Percentiles rank a stretch among this genome's conserved stretches.
These are phyloP conservation scores for Boletus rubescentipes DNA, from an alignment of 768 basidiomycete species.

Conservation along the genomic window DNA sequence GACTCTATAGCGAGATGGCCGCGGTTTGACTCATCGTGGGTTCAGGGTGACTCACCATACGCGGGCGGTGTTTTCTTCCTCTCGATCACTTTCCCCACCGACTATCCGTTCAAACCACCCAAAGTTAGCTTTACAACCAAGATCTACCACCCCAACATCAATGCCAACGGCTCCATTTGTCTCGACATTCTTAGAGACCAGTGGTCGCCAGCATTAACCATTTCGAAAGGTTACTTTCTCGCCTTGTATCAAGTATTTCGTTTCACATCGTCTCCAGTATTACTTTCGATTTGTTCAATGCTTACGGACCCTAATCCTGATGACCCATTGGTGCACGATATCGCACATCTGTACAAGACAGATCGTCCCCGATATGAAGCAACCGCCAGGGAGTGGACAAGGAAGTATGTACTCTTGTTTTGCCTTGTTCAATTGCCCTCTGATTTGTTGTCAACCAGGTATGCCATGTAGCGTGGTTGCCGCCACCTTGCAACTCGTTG, in stretches of 20 bases:
- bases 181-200: slow-evolving; percentile 98
- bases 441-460: slow-evolving; percentile 28
- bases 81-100: slow-evolving; percentile 89
- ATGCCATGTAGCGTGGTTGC: slow-evolving; percentile 51
- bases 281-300: slow-evolving; percentile 99
- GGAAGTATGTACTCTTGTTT: slow-evolving; percentile 73
- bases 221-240: slow-evolving; percentile 84
- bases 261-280: slow-evolving; percentile 47
- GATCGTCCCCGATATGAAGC: slow-evolving; percentile 96
- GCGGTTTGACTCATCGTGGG: slow-evolving; percentile 26
- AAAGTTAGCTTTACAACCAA: slow-evolving; percentile 99
- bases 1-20: not conserved
- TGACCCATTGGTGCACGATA: slow-evolving; percentile 97
- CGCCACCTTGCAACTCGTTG: slow-evolving; percentile 24
- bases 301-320: slow-evolving; percentile 99
- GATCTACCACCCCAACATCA: slow-evolving; percentile 99
- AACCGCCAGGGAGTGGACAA: slow-evolving; percentile 98
- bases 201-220: slow-evolving; percentile 98
- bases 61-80: slow-evolving; percentile 99
- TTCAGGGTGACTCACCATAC: slow-evolving; percentile 94
- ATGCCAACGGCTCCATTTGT: slow-evolving; percentile 98
- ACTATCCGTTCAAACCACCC: slow-evolving; percentile 99
- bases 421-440: not conserved
- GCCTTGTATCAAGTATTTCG: not conserved
- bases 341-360: slow-evolving; percentile 99